phyloP scores from a whole-genome alignment of 2,329 filamentous ascomycete species.

The Corynespora cassiicola region DNA sequence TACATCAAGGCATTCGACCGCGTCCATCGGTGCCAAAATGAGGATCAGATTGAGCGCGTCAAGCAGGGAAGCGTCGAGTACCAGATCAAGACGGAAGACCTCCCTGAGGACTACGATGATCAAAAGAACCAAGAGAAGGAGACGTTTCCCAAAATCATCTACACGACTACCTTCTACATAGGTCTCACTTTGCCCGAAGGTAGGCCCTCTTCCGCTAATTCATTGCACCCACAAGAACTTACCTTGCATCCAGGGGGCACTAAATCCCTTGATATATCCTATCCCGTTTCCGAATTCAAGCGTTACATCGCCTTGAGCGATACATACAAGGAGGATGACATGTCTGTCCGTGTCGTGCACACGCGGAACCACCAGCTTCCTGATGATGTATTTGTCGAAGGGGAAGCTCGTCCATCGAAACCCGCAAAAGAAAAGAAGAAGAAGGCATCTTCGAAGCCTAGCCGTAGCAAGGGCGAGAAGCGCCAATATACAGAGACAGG shows the following conservation, averaged over 20 bases:
- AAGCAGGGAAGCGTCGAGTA: constrained; percentile 67
- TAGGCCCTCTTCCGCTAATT: constrained; percentile 51
- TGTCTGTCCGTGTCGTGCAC: constrained; percentile 81
- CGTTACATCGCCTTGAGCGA: constrained; percentile 78
- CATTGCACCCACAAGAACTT: constrained; percentile 1
- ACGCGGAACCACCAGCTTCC: constrained; percentile 87
- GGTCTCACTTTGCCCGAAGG: constrained; percentile 81
- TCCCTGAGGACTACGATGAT: constrained; percentile 53
- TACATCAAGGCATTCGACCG: constrained; percentile 94
- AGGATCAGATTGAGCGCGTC: constrained; percentile 67
- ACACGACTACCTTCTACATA: constrained; percentile 93
- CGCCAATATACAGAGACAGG: constrained; percentile 52
- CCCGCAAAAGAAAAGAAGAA: constrained; percentile 50
- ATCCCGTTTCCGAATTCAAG: constrained; percentile 86
- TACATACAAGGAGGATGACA: constrained; percentile 75
- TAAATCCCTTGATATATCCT: constrained; percentile 78
- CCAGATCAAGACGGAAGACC: constrained; percentile 60
- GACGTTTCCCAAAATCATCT: no score
- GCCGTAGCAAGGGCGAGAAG: constrained; percentile 41
- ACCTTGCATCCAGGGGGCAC: constrained; percentile 56
- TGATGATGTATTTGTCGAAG: constrained; percentile 83
- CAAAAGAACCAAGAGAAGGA: no score
- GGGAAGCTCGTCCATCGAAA: constrained; percentile 64
- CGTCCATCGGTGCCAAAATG: constrained; percentile 71
- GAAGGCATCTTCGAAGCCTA: no score